Evolutionary conservation across 2,329 filamentous ascomycete species (phyloP), one percentile per base, ranked within the genome.

Genomic region (Thelonectria discophora): DNA sequence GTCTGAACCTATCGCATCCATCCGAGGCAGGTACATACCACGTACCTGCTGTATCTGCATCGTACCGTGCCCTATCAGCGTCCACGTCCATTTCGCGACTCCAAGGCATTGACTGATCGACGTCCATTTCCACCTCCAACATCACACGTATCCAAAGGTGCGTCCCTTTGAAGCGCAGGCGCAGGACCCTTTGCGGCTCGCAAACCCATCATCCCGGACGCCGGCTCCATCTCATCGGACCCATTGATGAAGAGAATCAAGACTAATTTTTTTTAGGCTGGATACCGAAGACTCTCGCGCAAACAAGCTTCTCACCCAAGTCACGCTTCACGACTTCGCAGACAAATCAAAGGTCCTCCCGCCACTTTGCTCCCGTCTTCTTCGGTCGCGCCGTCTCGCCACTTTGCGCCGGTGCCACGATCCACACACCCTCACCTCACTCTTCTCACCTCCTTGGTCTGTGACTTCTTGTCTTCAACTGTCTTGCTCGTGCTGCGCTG

Each of bases 141-240:
- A n/a, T 52, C 51, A 51, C 51, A 60, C 55, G 58, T 47, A 51
- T 55, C n/a, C n/a, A n/a, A n/a, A n/a, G n/a, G n/a, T n/a, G n/a
- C n/a, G n/a, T n/a, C n/a, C n/a, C n/a, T n/a, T n/a, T n/a, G n/a
- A n/a, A n/a, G n/a, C n/a, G n/a, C n/a, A n/a, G n/a, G n/a, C n/a
- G n/a, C n/a, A n/a, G n/a, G n/a, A n/a, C n/a, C n/a, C n/a, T n/a
- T 62, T 70, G 64, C 68, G 65, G 68, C 69, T 70, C 66, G 68
- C 68, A 67, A 61, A 64, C 60, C n/a, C n/a, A n/a, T n/a, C 64
- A 63, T 54, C 56, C 59, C 54, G 39, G 69, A 67, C 61, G 63
- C 63, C 59, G 65, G 45, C 60, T 57, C 60, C 55, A 65, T 70
- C 64, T 60, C 68, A 69, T 70, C 66, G 68, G 64, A 64, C 61